Percentiles rank a stretch among this genome's conserved stretches.
phyloP scores from a whole-genome alignment of 345 rosid species.

The Aethionema arabicum region DNA sequence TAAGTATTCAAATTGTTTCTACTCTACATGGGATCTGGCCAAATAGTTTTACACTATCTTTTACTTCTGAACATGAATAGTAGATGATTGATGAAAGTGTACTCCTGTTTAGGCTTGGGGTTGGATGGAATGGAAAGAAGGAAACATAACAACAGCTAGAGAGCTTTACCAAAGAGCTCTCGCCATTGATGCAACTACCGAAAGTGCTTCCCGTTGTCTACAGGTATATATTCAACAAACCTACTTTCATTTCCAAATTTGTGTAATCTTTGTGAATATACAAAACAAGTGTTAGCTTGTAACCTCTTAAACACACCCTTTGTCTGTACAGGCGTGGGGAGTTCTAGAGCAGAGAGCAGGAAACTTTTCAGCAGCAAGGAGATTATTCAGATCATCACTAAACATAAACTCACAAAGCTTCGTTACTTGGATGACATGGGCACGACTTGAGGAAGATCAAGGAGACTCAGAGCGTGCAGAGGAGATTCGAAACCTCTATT shows the following conservation, averaged over 20 bases:
- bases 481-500: constrained; percentile 87
- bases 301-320: neutral
- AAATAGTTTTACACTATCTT: neutral
- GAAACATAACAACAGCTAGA: constrained; percentile 75
- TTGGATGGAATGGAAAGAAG: constrained; percentile 99
- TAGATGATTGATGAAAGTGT: constrained; percentile 23
- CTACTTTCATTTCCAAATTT: neutral
- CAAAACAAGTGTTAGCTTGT: neutral
- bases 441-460: constrained; percentile 89
- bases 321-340: constrained; percentile 81
- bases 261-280: neutral
- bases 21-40: neutral
- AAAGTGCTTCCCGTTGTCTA: constrained; percentile 89
- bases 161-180: constrained; percentile 76
- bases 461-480: constrained; percentile 91
- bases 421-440: constrained; percentile 99
- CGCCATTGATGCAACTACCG: constrained; percentile 65
- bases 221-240: constrained; percentile 55
- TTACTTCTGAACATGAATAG: constrained; percentile 14
- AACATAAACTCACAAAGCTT: constrained; percentile 86
- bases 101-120: constrained; percentile 80
- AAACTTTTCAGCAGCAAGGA: constrained; percentile 78
- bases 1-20: constrained; percentile 41
- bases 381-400: constrained; percentile 82
- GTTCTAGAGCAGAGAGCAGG: constrained; percentile 90